Base-by-base conservation (phyloP, 176 grass and related monocot species). In the Hyparrhenia diplandra region DNA sequence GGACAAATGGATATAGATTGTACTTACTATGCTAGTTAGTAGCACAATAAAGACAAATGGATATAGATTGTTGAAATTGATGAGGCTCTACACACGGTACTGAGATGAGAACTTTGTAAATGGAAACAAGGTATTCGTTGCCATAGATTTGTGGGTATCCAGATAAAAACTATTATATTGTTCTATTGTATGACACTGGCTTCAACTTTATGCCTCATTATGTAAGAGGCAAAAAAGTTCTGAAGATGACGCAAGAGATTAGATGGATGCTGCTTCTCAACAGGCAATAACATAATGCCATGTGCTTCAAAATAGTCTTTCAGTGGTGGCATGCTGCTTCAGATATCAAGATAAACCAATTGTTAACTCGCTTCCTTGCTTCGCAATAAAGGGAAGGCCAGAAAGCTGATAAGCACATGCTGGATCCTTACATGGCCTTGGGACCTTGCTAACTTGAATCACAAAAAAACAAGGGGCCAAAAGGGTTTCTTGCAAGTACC, bases 341-440 rank as follows among this genome's bases (percentile, higher is more conserved):
- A 27, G 62, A 60, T 36, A 52, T 80, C 41, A 68, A 16, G 37
- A 61, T 32, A 71, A 62, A 70, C 36, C 34, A 23, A 57, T 57
- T 10, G n/a, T 29, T 13, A 69, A 7, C 16, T 27, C 51, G 17
- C 28, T 14, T 20, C 21, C 14, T 32, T 27, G 34, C 1, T 23
- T 43, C 57, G 54, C 25, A 49, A 58, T 35, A 35, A 4, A 9
- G 18, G 17, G 27, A 45, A 36, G 29, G 21, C 69, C 76, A 64
- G 29, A 70, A 73, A 46, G 0, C 39, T 75, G 51, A 83, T 23
- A 30, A 74, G 68, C 67, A 84, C 74, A 67, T 73, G 86, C 11
- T 67, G 0, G 28, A 66, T 30, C 40, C 24, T 74, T 80, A 20
- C 60, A 46, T 74, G 60, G 49, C 39, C 39, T 88, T 32, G n/a